Evolutionary conservation across 2,329 filamentous ascomycete genomes (phyloP).

Genomic region (Colletotrichum cuscutae): DNA sequence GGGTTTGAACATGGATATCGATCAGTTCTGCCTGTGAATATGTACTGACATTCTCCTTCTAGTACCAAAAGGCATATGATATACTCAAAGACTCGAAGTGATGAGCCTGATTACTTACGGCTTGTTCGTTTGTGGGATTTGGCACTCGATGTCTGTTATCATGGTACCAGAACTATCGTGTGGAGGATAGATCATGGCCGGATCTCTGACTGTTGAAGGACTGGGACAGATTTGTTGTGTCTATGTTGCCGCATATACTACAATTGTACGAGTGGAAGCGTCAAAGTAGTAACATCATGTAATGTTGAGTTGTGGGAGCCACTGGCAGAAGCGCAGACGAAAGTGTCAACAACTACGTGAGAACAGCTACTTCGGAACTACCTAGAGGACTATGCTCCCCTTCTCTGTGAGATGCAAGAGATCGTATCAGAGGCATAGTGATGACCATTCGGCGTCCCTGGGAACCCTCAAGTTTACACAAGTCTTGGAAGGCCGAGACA

Average conservation of each 20-base stretch:
- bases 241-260: neutral
- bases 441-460: neutral
- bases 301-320: neutral
- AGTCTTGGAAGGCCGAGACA: neutral
- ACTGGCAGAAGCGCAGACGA: neutral
- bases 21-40: no score
- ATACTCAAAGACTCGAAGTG: no score
- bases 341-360: neutral
- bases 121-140: no score
- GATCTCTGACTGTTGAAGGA: neutral
- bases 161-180: neutral
- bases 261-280: neutral
- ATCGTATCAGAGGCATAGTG: neutral
- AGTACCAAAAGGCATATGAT: no score
- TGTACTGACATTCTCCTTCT: no score
- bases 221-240: neutral
- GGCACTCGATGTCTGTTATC: neutral
- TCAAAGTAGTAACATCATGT: neutral
- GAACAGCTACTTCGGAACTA: neutral
- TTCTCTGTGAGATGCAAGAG: no score
- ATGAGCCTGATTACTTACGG: no score
- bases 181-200: neutral
- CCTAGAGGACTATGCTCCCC: neutral
- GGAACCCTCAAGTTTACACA: neutral
- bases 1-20: no score